A percentile compares a stretch with the other conserved stretches of the same genome.
These are phyloP conservation scores for Rhizophagus prolifer DNA, from an alignment of 192 early-diverging fungal genomes.

Conservation along the genomic window DNA sequence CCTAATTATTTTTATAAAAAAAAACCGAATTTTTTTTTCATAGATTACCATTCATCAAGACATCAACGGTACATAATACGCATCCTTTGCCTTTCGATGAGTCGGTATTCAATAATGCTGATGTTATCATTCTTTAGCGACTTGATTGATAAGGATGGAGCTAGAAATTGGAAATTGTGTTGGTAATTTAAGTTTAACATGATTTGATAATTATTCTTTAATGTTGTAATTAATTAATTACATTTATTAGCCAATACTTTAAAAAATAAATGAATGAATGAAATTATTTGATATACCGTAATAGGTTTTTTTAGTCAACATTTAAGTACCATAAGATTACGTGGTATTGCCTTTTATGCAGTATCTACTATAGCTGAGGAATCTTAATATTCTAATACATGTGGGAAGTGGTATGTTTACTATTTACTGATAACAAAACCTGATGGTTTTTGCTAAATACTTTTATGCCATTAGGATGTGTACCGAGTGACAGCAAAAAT, in stretches of 20 bases:
- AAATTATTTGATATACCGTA: constrained; percentile 79
- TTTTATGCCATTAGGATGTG: constrained; percentile 51
- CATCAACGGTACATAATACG: constrained; percentile 41
- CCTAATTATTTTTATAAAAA: not conserved
- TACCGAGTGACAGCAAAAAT: constrained; percentile 61
- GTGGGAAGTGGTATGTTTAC: not conserved
- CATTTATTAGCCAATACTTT: constrained; percentile 29
- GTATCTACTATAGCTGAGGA: constrained; percentile 74
- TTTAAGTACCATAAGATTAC: constrained; percentile 54
- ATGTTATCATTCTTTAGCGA: constrained; percentile 47
- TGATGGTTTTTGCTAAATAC: not conserved
- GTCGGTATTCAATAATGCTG: constrained; percentile 42
- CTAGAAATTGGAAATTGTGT: constrained; percentile 29
- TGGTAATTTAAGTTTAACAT: not conserved
- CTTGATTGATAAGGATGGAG: constrained; percentile 35
- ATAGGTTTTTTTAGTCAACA: constrained; percentile 56
- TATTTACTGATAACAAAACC: too few relatives aligned
- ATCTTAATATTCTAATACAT: constrained; percentile 32
- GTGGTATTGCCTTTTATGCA: constrained; percentile 62
- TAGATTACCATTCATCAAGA: constrained; percentile 51
- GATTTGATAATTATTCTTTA: not conserved
- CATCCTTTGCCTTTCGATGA: constrained; percentile 52
- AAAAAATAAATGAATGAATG: constrained; percentile 58
- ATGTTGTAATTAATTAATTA: not conserved
- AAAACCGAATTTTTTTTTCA: not conserved